phyloP scores from a whole-genome alignment of 106 monocot genomes.

The Platanthera zijinensis region DNA sequence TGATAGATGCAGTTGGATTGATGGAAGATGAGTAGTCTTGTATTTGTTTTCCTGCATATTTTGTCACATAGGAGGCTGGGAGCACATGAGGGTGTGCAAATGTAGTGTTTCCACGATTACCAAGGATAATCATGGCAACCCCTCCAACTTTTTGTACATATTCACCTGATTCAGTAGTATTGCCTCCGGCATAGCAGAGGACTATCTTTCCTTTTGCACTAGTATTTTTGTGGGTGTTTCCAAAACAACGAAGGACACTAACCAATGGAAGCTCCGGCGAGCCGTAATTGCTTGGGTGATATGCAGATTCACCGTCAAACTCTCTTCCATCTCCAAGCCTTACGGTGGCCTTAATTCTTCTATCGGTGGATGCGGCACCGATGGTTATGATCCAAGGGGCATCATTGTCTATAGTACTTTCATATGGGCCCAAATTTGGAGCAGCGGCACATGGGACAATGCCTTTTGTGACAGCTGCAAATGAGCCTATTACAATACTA shows the following conservation, averaged over 20 bases:
- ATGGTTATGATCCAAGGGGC: slow-evolving; percentile 62
- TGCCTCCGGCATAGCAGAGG: neutral
- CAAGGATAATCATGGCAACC: slow-evolving; percentile 14
- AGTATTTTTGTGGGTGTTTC: neutral
- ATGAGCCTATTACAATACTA: slow-evolving; percentile 30
- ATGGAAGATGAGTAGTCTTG: neutral
- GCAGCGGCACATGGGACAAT: slow-evolving; percentile 34
- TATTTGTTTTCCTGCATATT: neutral
- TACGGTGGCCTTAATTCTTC: slow-evolving; percentile 23
- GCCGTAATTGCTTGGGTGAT: slow-evolving; percentile 2
- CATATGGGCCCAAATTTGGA: slow-evolving; percentile 29
- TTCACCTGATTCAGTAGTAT: no score
- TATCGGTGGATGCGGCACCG: slow-evolving; percentile 37
- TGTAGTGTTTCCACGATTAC: neutral
- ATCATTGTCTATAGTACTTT: slow-evolving; percentile 24
- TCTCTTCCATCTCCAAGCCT: slow-evolving; percentile 19
- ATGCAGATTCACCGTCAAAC: slow-evolving; percentile 22
- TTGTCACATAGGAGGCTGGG: slow-evolving; percentile 11
- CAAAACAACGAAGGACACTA: neutral
- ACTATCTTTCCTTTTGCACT: slow-evolving; percentile 3
- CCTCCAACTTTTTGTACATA: slow-evolving; percentile 22
- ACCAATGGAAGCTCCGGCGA: neutral
- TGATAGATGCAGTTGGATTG: neutral
- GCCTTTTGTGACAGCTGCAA: slow-evolving; percentile 22
- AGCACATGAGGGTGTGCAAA: slow-evolving; percentile 5